Evolutionary conservation across 495 filamentous ascomycete species (phyloP).

Genomic region (Podospora appendiculata): DNA sequence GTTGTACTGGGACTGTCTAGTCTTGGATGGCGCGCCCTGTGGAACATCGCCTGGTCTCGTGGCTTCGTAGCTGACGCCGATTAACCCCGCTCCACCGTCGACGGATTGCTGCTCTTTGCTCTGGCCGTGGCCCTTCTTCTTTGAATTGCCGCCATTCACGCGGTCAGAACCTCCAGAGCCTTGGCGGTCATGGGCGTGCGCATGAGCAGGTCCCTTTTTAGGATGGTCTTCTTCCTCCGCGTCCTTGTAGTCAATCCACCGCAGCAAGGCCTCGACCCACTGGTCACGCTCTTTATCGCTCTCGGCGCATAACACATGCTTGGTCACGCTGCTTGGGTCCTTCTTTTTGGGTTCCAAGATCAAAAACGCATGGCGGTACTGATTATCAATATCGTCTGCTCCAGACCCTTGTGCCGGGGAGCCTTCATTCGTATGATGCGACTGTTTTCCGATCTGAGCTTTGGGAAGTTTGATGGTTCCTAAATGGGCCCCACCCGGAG

Average conservation of each 20-base stretch:
- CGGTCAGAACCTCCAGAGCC: conserved; percentile 23
- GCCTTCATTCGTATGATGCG: conserved; percentile 51
- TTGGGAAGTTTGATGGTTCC: conserved; percentile 87
- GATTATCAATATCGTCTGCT: conserved; percentile 74
- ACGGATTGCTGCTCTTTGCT: conserved; percentile 19
- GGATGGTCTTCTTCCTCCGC: conserved; percentile 43
- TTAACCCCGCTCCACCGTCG: conserved; percentile 48
- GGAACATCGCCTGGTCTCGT: conserved; percentile 59
- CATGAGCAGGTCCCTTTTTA: conserved; percentile 23
- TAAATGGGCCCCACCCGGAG: conserved; percentile 76
- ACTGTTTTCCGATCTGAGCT: conserved; percentile 91
- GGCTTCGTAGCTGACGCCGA: conserved; percentile 77
- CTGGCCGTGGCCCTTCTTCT: conserved; percentile 45
- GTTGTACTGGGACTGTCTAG: conserved; percentile 5
- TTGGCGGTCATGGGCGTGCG: conserved; percentile 27
- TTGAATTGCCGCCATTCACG: conserved; percentile 27
- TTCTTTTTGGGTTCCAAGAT: conserved; percentile 95
- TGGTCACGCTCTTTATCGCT: conserved; percentile 87
- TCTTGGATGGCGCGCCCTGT: conserved; percentile 24
- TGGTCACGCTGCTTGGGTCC: conserved; percentile 81
- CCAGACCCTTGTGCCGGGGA: conserved; percentile 52
- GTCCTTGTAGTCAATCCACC: conserved; percentile 76
- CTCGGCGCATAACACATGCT: conserved; percentile 92
- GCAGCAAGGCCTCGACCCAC: conserved; percentile 85
- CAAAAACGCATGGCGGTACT: conserved; percentile 94